Conservation (phyloP, 352 stramenopile species). For the Phytopythium boreale region DNA sequence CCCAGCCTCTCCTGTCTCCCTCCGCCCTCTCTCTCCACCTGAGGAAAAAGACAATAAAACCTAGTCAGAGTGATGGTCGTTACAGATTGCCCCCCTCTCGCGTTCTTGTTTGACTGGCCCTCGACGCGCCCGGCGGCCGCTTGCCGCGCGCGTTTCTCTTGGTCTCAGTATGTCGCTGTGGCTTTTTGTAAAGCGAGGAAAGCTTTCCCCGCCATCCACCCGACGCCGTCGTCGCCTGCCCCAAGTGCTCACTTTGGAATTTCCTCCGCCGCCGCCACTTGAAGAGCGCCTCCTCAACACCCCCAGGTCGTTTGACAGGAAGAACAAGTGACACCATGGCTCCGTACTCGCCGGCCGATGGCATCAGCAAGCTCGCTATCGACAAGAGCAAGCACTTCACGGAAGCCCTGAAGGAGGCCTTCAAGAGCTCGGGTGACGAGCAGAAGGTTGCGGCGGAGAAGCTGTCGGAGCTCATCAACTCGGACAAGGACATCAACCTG, state of each 20-base stretch:
- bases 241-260: constrained; percentile 70
- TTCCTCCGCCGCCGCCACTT: constrained; percentile 48
- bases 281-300: constrained; percentile 29
- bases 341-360: constrained; percentile 78
- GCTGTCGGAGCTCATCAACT: constrained; percentile 74
- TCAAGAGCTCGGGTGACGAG: constrained; percentile 63
- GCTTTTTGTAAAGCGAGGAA: neutral
- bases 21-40: constrained; percentile 3
- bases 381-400: constrained; percentile 91
- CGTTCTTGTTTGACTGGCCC: constrained; percentile 5
- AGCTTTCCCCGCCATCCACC: neutral
- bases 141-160: neutral
- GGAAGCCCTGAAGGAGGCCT: constrained; percentile 75
- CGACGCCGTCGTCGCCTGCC: too few species aligned
- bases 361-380: constrained; percentile 82
- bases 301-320: constrained; percentile 17
- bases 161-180: neutral
- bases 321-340: constrained; percentile 56
- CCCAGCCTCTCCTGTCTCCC: neutral
- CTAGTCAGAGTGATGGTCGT: constrained; percentile 1
- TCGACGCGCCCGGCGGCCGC: neutral
- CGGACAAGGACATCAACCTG: constrained; percentile 72
- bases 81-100: neutral
- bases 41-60: neutral
- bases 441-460: constrained; percentile 85